phyloP scores from a whole-genome alignment of 2,329 filamentous ascomycete species.

The Reticulascus tulasneorum region DNA sequence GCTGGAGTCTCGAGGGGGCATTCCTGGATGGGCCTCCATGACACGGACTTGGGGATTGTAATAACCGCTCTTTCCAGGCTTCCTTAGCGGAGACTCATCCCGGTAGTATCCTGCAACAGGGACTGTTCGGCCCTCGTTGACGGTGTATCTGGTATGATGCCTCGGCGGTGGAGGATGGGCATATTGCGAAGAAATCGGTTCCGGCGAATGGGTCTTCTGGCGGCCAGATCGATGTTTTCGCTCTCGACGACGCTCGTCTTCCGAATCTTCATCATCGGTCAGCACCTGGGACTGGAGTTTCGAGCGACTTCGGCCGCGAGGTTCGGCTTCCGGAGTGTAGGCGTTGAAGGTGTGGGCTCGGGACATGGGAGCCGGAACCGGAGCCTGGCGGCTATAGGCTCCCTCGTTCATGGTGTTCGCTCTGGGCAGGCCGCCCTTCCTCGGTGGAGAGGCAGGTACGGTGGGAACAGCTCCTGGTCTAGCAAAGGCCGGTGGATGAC shows the following conservation, averaged over 20 bases:
- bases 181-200: constrained; percentile 15
- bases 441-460: constrained; percentile 28
- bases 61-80: neutral
- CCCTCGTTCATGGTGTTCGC: constrained; percentile 29
- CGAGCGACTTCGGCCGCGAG: constrained; percentile 33
- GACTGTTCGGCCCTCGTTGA: constrained; percentile 21
- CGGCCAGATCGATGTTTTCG: constrained; percentile 30
- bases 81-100: constrained; percentile 4
- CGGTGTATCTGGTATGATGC: constrained; percentile 7
- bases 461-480: constrained; percentile 21
- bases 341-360: constrained; percentile 31
- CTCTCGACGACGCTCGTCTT: constrained; percentile 25
- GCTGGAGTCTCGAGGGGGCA: constrained; percentile 24
- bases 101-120: constrained; percentile 20
- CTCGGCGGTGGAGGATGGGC: neutral
- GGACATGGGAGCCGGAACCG: constrained; percentile 16
- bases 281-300: constrained; percentile 30
- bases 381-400: constrained; percentile 22
- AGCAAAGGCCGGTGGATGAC: constrained; percentile 20
- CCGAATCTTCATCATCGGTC: constrained; percentile 28
- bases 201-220: constrained; percentile 29
- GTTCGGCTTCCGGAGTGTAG: constrained; percentile 13
- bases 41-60: constrained; percentile 17
- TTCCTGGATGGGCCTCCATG: constrained; percentile 23
- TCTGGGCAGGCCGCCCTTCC: constrained; percentile 22